Evolutionary conservation across 208 protist genomes (phyloP).

Genomic region (Leptomonas seymouri): DNA sequence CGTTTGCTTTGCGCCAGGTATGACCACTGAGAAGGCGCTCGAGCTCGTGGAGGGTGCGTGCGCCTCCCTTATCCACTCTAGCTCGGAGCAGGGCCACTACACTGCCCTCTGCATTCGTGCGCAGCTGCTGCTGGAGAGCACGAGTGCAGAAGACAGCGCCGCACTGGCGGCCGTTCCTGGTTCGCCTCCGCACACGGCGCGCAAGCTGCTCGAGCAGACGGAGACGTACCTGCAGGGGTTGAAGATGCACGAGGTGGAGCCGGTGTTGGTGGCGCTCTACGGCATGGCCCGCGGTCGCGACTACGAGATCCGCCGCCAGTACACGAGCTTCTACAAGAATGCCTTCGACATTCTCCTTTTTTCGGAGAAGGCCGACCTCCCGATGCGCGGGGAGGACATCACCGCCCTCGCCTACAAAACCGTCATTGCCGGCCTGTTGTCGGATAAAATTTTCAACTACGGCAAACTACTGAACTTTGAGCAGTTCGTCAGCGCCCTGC

Average conservation of each 20-base stretch:
- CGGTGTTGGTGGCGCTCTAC: constrained; percentile 74
- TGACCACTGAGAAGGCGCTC: constrained; percentile 64
- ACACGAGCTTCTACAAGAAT: constrained; percentile 86
- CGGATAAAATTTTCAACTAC: constrained; percentile 89
- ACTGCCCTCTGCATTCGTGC: constrained; percentile 83
- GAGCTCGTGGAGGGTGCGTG: constrained; percentile 69
- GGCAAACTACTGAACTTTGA: constrained; percentile 81
- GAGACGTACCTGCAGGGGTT: constrained; percentile 66
- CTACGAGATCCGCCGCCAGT: constrained; percentile 81
- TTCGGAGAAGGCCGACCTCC: constrained; percentile 79
- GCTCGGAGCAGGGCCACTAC: constrained; percentile 58
- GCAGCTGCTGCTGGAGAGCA: constrained; percentile 71
- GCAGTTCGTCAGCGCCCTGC: constrained; percentile 46
- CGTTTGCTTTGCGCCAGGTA: constrained; percentile 73
- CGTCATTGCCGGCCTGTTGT: constrained; percentile 76
- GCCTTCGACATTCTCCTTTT: constrained; percentile 82
- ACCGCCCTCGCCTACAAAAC: constrained; percentile 71
- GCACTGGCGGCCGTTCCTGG: constrained; percentile 44
- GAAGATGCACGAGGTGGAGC: constrained; percentile 89
- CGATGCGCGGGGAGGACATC: constrained; percentile 62
- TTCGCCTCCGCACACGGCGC: constrained; percentile 58
- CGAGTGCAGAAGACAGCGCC: constrained; percentile 32
- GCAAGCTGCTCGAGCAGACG: constrained; percentile 75
- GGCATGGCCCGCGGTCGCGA: constrained; percentile 81
- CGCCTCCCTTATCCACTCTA: constrained; percentile 47